phyloP scores from a whole-genome alignment of 176 grass and related monocot genomes.

The Zizania latifolia region DNA sequence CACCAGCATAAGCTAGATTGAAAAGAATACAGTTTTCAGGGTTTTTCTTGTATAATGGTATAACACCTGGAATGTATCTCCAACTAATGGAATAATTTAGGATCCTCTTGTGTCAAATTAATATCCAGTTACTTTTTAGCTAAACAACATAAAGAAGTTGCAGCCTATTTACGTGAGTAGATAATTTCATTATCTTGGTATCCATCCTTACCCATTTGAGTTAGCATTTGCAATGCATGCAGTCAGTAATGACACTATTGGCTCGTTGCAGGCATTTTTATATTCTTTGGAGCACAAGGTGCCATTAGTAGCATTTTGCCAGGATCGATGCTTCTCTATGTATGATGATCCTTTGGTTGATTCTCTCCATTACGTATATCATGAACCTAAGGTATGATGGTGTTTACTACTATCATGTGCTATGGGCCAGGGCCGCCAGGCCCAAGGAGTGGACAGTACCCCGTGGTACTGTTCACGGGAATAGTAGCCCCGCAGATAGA shows the following conservation, averaged over 20 bases:
- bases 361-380: constrained; percentile 77
- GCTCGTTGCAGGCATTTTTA: constrained; percentile 58
- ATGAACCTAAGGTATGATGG: constrained; percentile 77
- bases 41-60: background rate
- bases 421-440: too few species aligned
- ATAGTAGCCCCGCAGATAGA: too few species aligned
- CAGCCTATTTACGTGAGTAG: background rate
- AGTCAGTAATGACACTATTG: background rate
- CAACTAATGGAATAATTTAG: background rate
- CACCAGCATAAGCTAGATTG: background rate
- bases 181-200: background rate
- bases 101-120: background rate
- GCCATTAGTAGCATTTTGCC: constrained; percentile 90
- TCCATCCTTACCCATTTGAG: background rate
- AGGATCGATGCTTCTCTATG: constrained; percentile 79
- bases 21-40: background rate
- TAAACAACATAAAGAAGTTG: background rate
- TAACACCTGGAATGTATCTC: background rate
- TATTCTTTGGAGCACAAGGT: constrained; percentile 83
- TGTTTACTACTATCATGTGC: too few species aligned
- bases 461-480: too few species aligned
- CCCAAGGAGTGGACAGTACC: too few species aligned
- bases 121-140: background rate
- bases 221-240: background rate
- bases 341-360: constrained; percentile 86